phyloP scores from a whole-genome alignment of 306 rosid genomes.

The Myrica gale region DNA sequence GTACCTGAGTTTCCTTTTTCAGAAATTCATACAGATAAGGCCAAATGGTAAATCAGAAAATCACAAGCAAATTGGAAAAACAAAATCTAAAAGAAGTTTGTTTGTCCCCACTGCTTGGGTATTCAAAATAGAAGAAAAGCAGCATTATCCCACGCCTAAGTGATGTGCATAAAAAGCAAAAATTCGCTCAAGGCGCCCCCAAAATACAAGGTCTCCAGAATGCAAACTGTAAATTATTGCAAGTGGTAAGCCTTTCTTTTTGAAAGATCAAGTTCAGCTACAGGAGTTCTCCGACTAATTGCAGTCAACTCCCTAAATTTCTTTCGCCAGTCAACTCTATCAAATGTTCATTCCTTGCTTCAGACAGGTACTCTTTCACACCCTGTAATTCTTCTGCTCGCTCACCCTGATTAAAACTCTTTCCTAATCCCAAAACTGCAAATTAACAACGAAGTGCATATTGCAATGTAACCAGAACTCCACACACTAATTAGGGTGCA shows the following conservation, averaged over 20 bases:
- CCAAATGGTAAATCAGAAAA: background rate
- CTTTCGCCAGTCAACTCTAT: background rate
- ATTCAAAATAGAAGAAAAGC: background rate
- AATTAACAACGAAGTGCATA: background rate
- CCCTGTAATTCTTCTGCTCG: background rate
- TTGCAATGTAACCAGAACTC: background rate
- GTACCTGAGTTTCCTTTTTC: background rate
- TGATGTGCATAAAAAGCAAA: background rate
- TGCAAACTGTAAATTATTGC: background rate
- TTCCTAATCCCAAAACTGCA: background rate
- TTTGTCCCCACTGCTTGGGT: background rate
- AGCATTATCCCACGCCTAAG: background rate
- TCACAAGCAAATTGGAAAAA: background rate
- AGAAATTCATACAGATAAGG: background rate
- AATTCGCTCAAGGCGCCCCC: background rate
- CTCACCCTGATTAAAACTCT: background rate
- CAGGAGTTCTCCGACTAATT: background rate
- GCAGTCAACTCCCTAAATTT: background rate
- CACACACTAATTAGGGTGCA: background rate
- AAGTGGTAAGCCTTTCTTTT: background rate
- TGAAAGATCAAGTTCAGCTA: background rate
- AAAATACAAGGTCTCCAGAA: background rate
- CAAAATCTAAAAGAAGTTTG: background rate
- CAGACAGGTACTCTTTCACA: background rate
- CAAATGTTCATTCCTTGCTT: background rate